A percentile compares a stretch with the other conserved stretches of the same genome.
phyloP scores from a whole-genome alignment of 345 rosid genomes.

The Aethionema arabicum region DNA sequence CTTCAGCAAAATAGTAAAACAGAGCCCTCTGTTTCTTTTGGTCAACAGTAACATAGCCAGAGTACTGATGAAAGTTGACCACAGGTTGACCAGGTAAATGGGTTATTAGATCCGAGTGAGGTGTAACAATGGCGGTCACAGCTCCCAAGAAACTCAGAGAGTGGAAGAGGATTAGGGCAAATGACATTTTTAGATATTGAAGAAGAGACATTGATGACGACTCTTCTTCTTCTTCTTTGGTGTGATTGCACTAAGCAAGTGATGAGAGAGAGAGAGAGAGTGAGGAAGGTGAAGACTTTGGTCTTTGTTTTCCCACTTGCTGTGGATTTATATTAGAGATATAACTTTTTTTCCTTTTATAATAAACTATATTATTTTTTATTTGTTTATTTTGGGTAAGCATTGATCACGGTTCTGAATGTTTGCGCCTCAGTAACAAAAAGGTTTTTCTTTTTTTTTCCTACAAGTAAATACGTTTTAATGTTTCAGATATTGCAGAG shows the following conservation, averaged over 20 bases:
- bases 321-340: conserved; percentile 31
- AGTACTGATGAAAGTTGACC: conserved; percentile 71
- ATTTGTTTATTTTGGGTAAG: neutral
- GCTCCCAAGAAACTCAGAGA: conserved; percentile 20
- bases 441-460: no score
- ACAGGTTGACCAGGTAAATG: conserved; percentile 84
- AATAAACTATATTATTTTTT: neutral
- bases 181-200: conserved; percentile 41
- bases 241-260: conserved; percentile 29
- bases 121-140: conserved; percentile 40
- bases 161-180: conserved; percentile 42
- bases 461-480: no score
- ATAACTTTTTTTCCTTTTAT: conserved; percentile 24
- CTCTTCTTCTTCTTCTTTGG: conserved; percentile 16
- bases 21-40: conserved; percentile 66
- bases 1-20: conserved; percentile 95
- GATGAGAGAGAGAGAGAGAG: conserved; percentile 27
- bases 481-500: no score
- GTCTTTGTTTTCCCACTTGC: conserved; percentile 35
- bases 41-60: conserved; percentile 87
- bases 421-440: no score
- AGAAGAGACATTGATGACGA: conserved; percentile 27
- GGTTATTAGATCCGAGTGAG: conserved; percentile 48
- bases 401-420: no score
- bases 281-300: conserved; percentile 34